Percentiles rank a stretch among this genome's conserved stretches.
Conservation (phyloP, 2,329 filamentous ascomycete species). For the Colletotrichum sp. region DNA sequence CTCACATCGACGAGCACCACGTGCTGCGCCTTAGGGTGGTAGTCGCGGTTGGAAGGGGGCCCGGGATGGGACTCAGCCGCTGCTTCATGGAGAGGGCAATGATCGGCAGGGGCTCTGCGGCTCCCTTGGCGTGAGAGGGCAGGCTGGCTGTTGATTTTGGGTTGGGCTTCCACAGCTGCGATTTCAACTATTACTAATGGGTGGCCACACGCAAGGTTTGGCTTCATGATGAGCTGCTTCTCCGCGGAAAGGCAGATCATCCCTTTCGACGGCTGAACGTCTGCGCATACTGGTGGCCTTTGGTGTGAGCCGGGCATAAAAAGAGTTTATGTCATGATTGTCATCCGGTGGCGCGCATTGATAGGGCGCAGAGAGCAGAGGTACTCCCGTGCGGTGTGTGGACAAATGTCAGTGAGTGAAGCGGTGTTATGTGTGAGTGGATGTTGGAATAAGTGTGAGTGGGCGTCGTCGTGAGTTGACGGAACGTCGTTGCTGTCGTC, state of each 20-base stretch:
- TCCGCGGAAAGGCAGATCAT: background rate
- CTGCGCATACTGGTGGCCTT: background rate
- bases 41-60: background rate
- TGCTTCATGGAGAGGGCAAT: background rate
- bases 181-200: background rate
- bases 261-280: background rate
- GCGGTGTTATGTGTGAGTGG: background rate
- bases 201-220: background rate
- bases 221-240: background rate
- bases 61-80: background rate
- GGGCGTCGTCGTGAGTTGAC: background rate
- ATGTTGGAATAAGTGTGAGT: background rate
- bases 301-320: background rate
- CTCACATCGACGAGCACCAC: background rate
- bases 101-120: constrained; percentile 4
- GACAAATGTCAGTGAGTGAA: background rate
- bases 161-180: background rate
- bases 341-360: background rate
- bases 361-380: background rate
- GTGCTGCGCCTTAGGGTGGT: constrained; percentile 1
- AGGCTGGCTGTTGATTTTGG: background rate
- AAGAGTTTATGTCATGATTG: background rate
- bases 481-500: background rate
- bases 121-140: background rate
- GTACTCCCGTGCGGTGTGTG: background rate